A percentile compares a stretch with the other conserved stretches of the same genome.
Evolutionary conservation across 441 rosid genomes (phyloP).

Genomic region (Populus hybrid): DNA sequence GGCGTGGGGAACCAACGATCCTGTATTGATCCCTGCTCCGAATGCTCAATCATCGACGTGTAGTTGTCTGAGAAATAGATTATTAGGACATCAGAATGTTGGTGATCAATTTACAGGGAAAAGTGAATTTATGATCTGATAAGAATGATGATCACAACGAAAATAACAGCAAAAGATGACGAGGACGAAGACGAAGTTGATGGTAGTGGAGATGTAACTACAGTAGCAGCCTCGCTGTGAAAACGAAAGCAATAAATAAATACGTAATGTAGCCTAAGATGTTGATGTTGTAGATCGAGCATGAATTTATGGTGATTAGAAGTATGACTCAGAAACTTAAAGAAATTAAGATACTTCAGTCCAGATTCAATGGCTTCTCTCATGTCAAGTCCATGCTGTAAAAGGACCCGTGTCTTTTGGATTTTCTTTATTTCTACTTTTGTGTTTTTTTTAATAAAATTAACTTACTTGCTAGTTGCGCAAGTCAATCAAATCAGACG

Average conservation of each 20-base stretch:
- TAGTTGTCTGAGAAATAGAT: not conserved
- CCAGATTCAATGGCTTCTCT: conserved; percentile 40
- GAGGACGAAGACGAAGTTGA: not conserved
- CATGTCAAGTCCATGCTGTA: conserved; percentile 12
- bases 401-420: conserved; percentile 1
- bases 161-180: not conserved
- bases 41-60: not conserved
- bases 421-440: not conserved
- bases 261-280: not conserved
- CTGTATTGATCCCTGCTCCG: not conserved
- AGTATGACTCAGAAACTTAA: not conserved
- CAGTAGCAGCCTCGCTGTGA: not conserved
- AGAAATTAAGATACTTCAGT: conserved; percentile 16
- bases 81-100: not conserved
- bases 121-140: not conserved
- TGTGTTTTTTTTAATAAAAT: not conserved
- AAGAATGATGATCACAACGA: too few relatives aligned
- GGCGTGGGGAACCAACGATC: not conserved
- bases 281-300: not conserved
- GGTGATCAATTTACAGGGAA: not conserved
- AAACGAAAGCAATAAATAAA: not conserved
- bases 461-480: not conserved
- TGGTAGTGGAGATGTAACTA: conserved; percentile 7
- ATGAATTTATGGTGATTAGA: not conserved
- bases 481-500: not conserved